phyloP scores from a whole-genome alignment of 768 basidiomycete species.

The Calvatia gigantea region DNA sequence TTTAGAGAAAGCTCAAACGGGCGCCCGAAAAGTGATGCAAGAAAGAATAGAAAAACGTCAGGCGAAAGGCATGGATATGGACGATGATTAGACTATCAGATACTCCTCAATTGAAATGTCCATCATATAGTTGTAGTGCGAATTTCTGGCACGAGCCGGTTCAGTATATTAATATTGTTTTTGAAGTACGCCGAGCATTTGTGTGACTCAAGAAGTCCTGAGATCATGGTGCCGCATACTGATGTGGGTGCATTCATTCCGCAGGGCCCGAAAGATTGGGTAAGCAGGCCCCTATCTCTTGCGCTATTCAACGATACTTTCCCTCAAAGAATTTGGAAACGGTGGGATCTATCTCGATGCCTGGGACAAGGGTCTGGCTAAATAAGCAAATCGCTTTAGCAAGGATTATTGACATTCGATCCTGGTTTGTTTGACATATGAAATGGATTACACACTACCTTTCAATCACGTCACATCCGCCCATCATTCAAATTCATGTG shows the following conservation, averaged over 20 bases:
- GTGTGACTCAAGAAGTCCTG: slow-evolving; percentile 7
- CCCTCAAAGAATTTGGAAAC: neutral
- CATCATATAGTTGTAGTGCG: neutral
- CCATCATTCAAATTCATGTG: slow-evolving; percentile 1
- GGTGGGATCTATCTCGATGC: neutral
- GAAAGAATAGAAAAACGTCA: slow-evolving; percentile 42
- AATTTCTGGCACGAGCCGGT: slow-evolving; percentile 6
- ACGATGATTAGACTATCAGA: slow-evolving; percentile 35
- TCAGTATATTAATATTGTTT: slow-evolving; percentile 13
- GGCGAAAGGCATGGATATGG: slow-evolving; percentile 42
- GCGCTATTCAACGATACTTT: neutral
- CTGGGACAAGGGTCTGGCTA: neutral
- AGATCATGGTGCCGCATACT: slow-evolving; percentile 6
- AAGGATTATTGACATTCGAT: neutral
- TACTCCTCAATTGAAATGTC: neutral
- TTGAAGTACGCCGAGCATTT: neutral
- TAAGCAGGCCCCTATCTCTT: slow-evolving; percentile 7
- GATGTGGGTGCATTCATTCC: slow-evolving; percentile 8
- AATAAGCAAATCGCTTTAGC: neutral
- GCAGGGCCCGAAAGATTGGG: slow-evolving; percentile 9
- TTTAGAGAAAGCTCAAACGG: slow-evolving; percentile 48
- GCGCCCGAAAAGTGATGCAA: slow-evolving; percentile 42
- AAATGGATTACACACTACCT: neutral
- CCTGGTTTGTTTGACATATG: neutral
- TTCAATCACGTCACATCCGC: neutral